These are phyloP conservation scores for Curvularia sp. DNA, from an alignment of 2,329 filamentous ascomycete genomes.

Conservation along the genomic window DNA sequence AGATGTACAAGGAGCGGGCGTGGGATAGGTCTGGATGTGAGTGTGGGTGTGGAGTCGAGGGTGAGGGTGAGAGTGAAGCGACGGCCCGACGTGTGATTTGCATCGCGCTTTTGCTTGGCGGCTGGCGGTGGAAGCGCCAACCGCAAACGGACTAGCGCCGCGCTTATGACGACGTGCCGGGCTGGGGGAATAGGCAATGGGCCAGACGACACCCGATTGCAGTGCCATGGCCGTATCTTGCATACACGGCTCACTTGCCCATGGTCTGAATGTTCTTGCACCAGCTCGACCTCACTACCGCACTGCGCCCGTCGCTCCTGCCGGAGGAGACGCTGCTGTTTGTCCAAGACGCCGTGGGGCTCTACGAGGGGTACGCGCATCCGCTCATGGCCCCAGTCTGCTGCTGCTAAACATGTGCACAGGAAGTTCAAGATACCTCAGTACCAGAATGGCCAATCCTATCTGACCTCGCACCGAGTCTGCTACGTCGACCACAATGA, in stretches of 20 bases:
- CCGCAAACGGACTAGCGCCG: slow-evolving; percentile 17
- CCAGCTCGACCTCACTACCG: slow-evolving; percentile 93
- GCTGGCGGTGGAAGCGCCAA: slow-evolving; percentile 17
- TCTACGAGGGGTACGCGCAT: slow-evolving; percentile 88
- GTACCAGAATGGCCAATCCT: slow-evolving; percentile 95
- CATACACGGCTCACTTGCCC: slow-evolving; percentile 21
- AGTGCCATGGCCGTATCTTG: slow-evolving; percentile 23
- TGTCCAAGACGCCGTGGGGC: slow-evolving; percentile 94
- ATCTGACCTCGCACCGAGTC: slow-evolving; percentile 91
- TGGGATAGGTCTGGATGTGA: neutral
- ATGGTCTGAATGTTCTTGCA: slow-evolving; percentile 91
- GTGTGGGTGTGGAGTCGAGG: slow-evolving; percentile 12
- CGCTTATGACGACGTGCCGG: slow-evolving; percentile 29
- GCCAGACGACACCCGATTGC: slow-evolving; percentile 11
- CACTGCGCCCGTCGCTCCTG: slow-evolving; percentile 88
- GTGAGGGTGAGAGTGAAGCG: slow-evolving; percentile 29
- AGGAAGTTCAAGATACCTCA: slow-evolving; percentile 95
- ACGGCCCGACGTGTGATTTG: slow-evolving; percentile 25
- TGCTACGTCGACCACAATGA: slow-evolving; percentile 94
- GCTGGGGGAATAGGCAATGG: slow-evolving; percentile 21
- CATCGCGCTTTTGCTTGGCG: slow-evolving; percentile 20
- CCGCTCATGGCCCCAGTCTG: slow-evolving; percentile 7
- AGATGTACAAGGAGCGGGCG: neutral
- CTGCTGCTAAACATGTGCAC: slow-evolving; percentile 25
- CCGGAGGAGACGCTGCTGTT: slow-evolving; percentile 95